Base-by-base conservation (phyloP, 345 rosid species). In the Camelina laxa region DNA sequence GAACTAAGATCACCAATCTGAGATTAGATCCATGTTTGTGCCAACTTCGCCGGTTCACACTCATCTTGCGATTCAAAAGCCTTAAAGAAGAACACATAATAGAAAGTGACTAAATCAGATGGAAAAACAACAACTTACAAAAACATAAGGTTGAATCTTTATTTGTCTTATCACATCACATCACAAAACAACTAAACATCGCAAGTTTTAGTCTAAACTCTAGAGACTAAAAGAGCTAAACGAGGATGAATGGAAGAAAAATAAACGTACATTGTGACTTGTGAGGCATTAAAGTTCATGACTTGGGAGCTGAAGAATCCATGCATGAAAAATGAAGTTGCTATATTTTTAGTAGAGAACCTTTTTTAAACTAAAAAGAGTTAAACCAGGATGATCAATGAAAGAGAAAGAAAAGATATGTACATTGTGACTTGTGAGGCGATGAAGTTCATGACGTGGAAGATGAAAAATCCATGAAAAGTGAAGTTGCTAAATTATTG, bases 1-100 rank as follows among this genome's bases (percentile, higher is more conserved):
- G 69, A 67, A 71, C 73, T 35, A 86, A 56, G 74, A 83, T 31
- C 14, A 78, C 81, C 79, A 83, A 77, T 58, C 79, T 75, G 9
- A 82, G 60, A 75, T 72, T n/a, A 16, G 82, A 72, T 72, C 84
- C 80, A 60, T 73, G 74, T 35, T 68, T 75, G 30, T 50, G 68
- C 55, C 80, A 22, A 55, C 79, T 69, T 30, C 73, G 63, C 82
- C 79, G 64, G 77, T 73, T 72, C 30, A 75, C 68, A 73, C 80
- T 81, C 88, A 87, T 81, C 73, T 41, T 74, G 54, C 24, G 38
- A 66, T 69, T 64, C 45, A 21, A 50, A 21, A 63, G 9, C 71
- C 55, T 60, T n/a, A 19, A 50, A 51, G 4, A 21, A 53, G 4
- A 21, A 53, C 44, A 50, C 55, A 50, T 10, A 50, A 33, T 38